Evolutionary conservation across 306 rosid genomes (phyloP), one percentile per base, ranked within the genome.

Genomic region (Corylus avellana): DNA sequence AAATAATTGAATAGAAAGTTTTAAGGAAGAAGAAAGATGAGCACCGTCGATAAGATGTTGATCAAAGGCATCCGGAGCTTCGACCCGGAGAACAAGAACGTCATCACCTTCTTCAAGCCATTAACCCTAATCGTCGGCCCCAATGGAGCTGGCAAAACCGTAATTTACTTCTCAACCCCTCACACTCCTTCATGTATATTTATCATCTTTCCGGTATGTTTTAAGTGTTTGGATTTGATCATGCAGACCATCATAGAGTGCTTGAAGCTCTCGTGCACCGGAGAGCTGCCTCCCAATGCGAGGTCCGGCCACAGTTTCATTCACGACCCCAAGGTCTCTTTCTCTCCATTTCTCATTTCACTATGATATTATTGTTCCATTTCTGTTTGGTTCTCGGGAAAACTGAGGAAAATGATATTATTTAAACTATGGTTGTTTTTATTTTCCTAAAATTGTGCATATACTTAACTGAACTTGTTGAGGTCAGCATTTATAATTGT

Each of bases 301-400:
- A 87, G 98, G 90, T 92, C 97, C 46, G 98, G 98, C 42, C 98
- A 95, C 85, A 95, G 97, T 80, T 95, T 95, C 95, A 90, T 95
- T 74, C 98, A 95, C 70, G 98, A 95, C 69, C 98, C 98, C 18
- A 94, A 94, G 93, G 98, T 93, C 72, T 48, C 58, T 75, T 42
- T 75, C 84, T 75, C 82, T 67, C 18, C 53, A 18, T 59, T 63
- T 37, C 58, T 70, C 64, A 17, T 39, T 39, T 50, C 3, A 18
- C 29, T 12, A 9, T 11, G 66, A 56, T 58, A 20, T 64, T 14
- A 25, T 55, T 42, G 46, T 58, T 22, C 49, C 55, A 9, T 44
- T 25, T 48, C 10, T 47, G 53, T 27, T 69, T 51, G 61, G 46
- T 17, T 48, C 27, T 9, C 16, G 16, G 16, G 32, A 25, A 59